These are phyloP conservation scores for Sporothrix euskadiensis DNA, from an alignment of 2,329 filamentous ascomycete genomes.

Conservation along the genomic window DNA sequence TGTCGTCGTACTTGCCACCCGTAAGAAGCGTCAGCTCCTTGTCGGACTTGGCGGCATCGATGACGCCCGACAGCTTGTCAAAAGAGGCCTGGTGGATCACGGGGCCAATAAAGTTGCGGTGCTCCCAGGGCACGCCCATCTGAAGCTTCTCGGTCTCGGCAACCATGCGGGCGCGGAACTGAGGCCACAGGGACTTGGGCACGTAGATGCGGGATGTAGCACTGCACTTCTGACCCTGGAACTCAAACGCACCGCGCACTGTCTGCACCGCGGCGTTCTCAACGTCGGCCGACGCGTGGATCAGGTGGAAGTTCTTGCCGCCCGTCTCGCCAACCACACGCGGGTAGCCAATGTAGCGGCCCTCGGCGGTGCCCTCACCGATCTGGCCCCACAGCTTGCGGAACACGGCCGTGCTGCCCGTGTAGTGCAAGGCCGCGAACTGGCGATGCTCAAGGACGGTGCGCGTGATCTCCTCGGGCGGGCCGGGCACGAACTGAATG, in stretches of 20 bases:
- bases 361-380: slow-evolving; percentile 75
- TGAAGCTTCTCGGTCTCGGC: slow-evolving; percentile 41
- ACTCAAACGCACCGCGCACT: slow-evolving; percentile 52
- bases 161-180: slow-evolving; percentile 44
- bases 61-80: slow-evolving; percentile 46
- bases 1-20: slow-evolving; percentile 48
- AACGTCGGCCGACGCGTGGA: slow-evolving; percentile 51
- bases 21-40: slow-evolving; percentile 45
- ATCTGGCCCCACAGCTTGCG: slow-evolving; percentile 85
- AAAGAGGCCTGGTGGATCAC: slow-evolving; percentile 53
- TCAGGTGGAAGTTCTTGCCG: slow-evolving; percentile 56
- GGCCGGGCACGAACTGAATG: slow-evolving; percentile 89
- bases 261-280: slow-evolving; percentile 50
- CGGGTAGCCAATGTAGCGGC: slow-evolving; percentile 75
- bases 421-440: slow-evolving; percentile 93
- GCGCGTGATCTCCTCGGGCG: slow-evolving; percentile 80
- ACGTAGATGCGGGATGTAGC: slow-evolving; percentile 57
- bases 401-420: slow-evolving; percentile 90
- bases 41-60: slow-evolving; percentile 50
- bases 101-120: slow-evolving; percentile 48
- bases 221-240: slow-evolving; percentile 55
- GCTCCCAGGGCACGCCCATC: slow-evolving; percentile 39
- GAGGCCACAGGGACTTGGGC: slow-evolving; percentile 47
- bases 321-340: slow-evolving; percentile 53
- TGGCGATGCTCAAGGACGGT: slow-evolving; percentile 73